Conservation (phyloP, 371 early-diverging fungal species). For the Coemansia sp. region DNA sequence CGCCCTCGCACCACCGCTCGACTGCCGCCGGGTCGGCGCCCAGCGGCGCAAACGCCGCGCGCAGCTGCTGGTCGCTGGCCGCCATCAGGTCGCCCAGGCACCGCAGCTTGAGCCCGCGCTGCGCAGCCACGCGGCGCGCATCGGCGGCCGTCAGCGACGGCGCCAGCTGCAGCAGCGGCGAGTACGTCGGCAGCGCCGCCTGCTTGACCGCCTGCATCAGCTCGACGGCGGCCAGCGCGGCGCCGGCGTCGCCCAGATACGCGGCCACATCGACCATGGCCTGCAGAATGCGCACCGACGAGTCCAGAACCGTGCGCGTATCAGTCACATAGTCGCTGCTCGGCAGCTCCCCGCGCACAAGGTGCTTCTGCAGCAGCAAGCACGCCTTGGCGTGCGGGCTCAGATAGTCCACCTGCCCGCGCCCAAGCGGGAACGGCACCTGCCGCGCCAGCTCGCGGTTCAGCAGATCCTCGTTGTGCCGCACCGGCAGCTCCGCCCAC, state of each 20-base stretch:
- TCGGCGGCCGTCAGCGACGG: slow-evolving; percentile 22
- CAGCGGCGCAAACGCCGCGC: slow-evolving; percentile 6
- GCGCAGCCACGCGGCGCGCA: slow-evolving; percentile 4
- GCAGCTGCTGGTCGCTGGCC: slow-evolving; percentile 21
- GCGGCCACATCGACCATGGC: slow-evolving; percentile 91
- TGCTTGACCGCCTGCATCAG: slow-evolving; percentile 89
- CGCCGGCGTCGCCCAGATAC: slow-evolving; percentile 64
- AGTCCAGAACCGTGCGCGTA: slow-evolving; percentile 88
- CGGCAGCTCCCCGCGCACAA: slow-evolving; percentile 67
- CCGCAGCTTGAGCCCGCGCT: slow-evolving; percentile 4
- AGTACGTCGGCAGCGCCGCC: slow-evolving; percentile 77
- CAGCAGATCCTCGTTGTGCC: slow-evolving; percentile 88
- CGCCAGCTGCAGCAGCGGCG: slow-evolving; percentile 64
- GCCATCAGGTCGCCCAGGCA: slow-evolving; percentile 28
- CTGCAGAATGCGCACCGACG: slow-evolving; percentile 81
- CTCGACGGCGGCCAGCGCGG: slow-evolving; percentile 67
- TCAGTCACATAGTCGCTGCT: slow-evolving; percentile 92
- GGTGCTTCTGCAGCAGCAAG: slow-evolving; percentile 84
- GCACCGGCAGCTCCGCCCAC: slow-evolving; percentile 86
- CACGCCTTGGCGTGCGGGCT: slow-evolving; percentile 89
- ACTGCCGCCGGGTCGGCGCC: background rate
- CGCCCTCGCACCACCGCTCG: slow-evolving; percentile 28
- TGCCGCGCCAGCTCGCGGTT: slow-evolving; percentile 73
- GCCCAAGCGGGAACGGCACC: slow-evolving; percentile 57
- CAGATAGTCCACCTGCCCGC: slow-evolving; percentile 43